Base-by-base conservation (phyloP, 345 rosid species). In the Lepidium sativum region DNA sequence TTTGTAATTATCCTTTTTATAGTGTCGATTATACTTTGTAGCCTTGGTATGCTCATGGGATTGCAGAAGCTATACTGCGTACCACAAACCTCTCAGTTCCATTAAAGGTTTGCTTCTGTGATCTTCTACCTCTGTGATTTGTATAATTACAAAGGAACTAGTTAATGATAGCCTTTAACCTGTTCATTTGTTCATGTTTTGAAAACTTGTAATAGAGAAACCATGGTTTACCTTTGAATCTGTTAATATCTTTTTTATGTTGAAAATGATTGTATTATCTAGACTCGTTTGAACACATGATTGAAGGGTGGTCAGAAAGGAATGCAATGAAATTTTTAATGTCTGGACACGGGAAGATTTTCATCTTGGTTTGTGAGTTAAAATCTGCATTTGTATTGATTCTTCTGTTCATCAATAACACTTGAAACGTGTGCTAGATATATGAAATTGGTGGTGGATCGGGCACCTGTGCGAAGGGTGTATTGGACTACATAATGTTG, bases 21-120 rank as follows among this genome's bases (percentile, higher is more conserved):
- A 21, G 39, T 57, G 2, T 14, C 44, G 8, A 7, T 49, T 29
- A 23, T 41, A 59, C 49, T 51, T 79, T 80, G 75, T 37, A 94
- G 97, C 97, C 97, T 60, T 94, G 99, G 99, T 94, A 94, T 78
- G 96, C 99, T 73, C 95, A 94, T 70, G 99, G n/a, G 50, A 86
- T 94, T 23, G 97, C 96, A 56, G 96, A 86, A 79, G 99, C 99
- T 61, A 90, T 90, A 71, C 54, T 94, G 75, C 91, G 96, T 0
- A 88, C 99, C 25, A 77, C 99, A 60, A 84, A 90, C 69, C 84
- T 94, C 75, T 83, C 96, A 14, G 84, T 86, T 75, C 97, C 99
- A 16, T 75, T 94, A 51, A 85, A 86, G 78, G 99, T 89, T 66
- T 67, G 81, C 41, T 37, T 54, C 44, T 50, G 2, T 71, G 59